Base-by-base conservation (phyloP, 2,329 filamentous ascomycete species). In the Rugonectria rugulosa region DNA sequence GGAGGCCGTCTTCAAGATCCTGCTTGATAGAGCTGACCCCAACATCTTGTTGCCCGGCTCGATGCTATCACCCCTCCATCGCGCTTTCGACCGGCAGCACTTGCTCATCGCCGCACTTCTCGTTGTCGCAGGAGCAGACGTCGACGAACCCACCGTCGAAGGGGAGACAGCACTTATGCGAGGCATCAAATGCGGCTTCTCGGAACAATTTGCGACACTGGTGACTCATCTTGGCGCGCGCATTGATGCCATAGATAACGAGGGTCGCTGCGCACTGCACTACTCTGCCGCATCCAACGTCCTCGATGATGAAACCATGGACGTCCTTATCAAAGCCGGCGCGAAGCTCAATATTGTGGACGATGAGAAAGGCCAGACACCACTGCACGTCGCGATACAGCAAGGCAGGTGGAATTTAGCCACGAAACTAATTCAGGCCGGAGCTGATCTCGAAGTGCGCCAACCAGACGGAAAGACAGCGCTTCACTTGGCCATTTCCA, bases 101-200 rank as follows among this genome's bases (percentile, higher is more conserved):
- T 59, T 68, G 56, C 27, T 68, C 12, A 67, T 68, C 23, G 66
- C 64, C 21, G 66, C 66, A 20, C 65, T 67, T 36, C 64, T 68
- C 17, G 66, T 66, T 14, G 66, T 68, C 5, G 64, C 66, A 15
- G 66, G 66, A 6, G 66, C 66, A 6, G 63, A 68, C 34, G 64
- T 68, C 19, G 64, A 68, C 38, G 66, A 68, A 40, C 66, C 66
- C 11, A 68, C 66, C 4, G 63, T 52, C 12, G 64, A 68, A 15
- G 66, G 66, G 5, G 59, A 68, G 32, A 68, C 66, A 8, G 61
- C 66, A 5, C 43, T 68, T 5, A 68, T 68, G 51, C 64, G 66
- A 53, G 64, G 66, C 9, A 68, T 68, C 51, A 67, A 63, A 31
- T 67, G 66, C 32, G 55, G 65, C 2, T 68, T 68, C 53, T 68